Evolutionary conservation across 768 basidiomycete species (phyloP).

Genomic region (Amanita thiersii): DNA sequence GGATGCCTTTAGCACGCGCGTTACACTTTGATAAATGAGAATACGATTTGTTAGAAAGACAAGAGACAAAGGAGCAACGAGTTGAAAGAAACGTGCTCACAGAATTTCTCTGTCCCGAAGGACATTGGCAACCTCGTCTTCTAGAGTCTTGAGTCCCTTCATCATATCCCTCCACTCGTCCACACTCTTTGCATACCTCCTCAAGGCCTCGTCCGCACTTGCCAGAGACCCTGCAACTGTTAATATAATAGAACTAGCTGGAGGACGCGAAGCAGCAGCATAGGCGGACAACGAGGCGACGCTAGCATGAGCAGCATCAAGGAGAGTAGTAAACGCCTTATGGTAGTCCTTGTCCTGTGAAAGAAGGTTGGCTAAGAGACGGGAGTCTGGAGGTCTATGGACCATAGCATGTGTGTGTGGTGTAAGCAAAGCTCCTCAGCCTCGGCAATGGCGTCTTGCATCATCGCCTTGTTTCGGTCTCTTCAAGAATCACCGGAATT

Average conservation of each 20-base stretch:
- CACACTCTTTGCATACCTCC: constrained; percentile 48
- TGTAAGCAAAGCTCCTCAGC: too few relatives aligned
- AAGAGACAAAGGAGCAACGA: neutral
- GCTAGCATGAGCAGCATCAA: constrained; percentile 52
- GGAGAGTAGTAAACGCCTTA: constrained; percentile 47
- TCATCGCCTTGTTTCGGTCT: too few relatives aligned
- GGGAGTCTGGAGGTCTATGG: constrained; percentile 65
- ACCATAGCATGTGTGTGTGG: constrained; percentile 41
- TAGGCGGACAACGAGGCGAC: constrained; percentile 65
- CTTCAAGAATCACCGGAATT: too few relatives aligned
- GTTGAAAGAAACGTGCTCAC: constrained; percentile 32
- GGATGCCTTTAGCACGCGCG: constrained; percentile 71
- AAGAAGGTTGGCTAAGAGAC: constrained; percentile 62
- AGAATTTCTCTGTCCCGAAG: constrained; percentile 75
- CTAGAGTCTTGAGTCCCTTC: constrained; percentile 49
- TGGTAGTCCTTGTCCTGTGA: constrained; percentile 65
- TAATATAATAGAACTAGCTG: constrained; percentile 44
- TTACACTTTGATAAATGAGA: constrained; percentile 40
- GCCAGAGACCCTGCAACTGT: constrained; percentile 51
- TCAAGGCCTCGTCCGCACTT: constrained; percentile 61
- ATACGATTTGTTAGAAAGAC: neutral
- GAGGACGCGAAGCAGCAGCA: constrained; percentile 56
- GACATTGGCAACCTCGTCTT: constrained; percentile 66
- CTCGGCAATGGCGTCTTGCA: too few relatives aligned
- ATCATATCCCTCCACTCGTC: constrained; percentile 63